Percentiles rank a stretch among this genome's conserved stretches.
Evolutionary conservation across 192 early-diverging fungal genomes (phyloP).

Genomic region (Entomortierella parvispora): DNA sequence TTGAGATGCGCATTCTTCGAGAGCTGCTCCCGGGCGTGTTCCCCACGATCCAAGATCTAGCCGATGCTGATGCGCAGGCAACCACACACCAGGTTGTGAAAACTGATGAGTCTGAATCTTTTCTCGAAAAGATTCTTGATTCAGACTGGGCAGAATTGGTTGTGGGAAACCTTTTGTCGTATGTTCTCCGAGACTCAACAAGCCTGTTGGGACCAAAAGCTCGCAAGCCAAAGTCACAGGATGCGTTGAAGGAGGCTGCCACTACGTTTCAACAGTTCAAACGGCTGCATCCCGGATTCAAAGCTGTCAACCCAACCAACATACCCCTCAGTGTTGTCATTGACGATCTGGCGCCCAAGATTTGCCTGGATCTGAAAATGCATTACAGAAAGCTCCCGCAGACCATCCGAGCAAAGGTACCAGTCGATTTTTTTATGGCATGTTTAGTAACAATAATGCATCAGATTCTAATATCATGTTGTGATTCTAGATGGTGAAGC

Average conservation of each 20-base stretch:
- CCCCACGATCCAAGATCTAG: background rate
- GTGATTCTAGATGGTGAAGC: too few relatives aligned
- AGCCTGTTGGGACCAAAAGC: background rate
- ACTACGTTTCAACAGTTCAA: background rate
- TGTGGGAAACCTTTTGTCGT: background rate
- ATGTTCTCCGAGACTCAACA: constrained; percentile 2
- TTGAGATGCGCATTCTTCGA: constrained; percentile 1
- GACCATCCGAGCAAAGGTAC: too few relatives aligned
- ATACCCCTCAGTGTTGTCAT: constrained; percentile 1
- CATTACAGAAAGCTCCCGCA: too few relatives aligned
- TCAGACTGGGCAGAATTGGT: background rate
- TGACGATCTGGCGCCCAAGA: background rate
- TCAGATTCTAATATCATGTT: too few relatives aligned
- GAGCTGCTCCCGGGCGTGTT: background rate
- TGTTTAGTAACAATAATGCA: too few relatives aligned
- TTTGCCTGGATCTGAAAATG: background rate
- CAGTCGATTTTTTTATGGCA: too few relatives aligned
- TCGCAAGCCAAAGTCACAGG: too few relatives aligned
- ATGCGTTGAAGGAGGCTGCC: background rate
- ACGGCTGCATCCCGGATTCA: background rate
- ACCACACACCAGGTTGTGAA: too few relatives aligned
- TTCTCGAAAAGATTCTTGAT: background rate
- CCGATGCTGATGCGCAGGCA: background rate
- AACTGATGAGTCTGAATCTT: too few relatives aligned
- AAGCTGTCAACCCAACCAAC: background rate